Evolutionary conservation across 176 grass and related monocot species (phyloP).

Genomic region (Cocos nucifera): DNA sequence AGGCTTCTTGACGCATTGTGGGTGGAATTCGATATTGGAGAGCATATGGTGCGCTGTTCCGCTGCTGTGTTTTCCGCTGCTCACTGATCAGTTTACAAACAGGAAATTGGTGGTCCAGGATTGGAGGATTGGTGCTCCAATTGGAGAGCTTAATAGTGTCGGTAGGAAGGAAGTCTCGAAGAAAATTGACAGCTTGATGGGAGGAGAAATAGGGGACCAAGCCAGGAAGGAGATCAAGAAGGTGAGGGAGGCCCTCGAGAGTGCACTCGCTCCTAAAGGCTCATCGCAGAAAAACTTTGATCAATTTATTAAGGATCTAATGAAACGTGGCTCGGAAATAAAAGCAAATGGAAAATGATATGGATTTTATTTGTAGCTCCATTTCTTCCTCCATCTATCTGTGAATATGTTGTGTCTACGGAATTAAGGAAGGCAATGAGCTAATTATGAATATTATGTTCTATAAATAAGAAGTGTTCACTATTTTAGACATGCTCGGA

Average conservation of each 20-base stretch:
- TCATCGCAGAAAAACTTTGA: slow-evolving; percentile 53
- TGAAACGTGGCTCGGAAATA: slow-evolving; percentile 1
- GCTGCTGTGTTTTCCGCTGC: slow-evolving; percentile 68
- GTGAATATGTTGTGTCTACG: too few species aligned
- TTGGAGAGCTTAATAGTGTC: slow-evolving; percentile 43
- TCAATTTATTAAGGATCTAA: slow-evolving; percentile 40
- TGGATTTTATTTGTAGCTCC: too few species aligned
- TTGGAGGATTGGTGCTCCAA: slow-evolving; percentile 30
- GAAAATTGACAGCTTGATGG: slow-evolving; percentile 31
- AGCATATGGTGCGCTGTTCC: slow-evolving; percentile 49
- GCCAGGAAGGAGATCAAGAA: slow-evolving; percentile 27
- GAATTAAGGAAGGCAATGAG: too few species aligned
- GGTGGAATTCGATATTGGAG: slow-evolving; percentile 79
- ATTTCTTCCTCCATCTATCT: too few species aligned
- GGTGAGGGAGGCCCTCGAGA: slow-evolving; percentile 22
- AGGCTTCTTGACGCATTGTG: slow-evolving; percentile 62
- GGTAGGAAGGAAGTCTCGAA: slow-evolving; percentile 23
- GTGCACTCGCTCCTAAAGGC: slow-evolving; percentile 23
- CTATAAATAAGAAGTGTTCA: too few species aligned
- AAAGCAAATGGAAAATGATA: too few species aligned
- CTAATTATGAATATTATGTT: too few species aligned
- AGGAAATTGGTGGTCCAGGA: slow-evolving; percentile 35
- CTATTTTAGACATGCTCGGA: too few species aligned
- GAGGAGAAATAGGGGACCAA: slow-evolving; percentile 18
- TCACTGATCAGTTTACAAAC: slow-evolving; percentile 65